Evolutionary conservation across 2,329 filamentous ascomycete species (phyloP).

Genomic region (Phyllosticta citriasiana): DNA sequence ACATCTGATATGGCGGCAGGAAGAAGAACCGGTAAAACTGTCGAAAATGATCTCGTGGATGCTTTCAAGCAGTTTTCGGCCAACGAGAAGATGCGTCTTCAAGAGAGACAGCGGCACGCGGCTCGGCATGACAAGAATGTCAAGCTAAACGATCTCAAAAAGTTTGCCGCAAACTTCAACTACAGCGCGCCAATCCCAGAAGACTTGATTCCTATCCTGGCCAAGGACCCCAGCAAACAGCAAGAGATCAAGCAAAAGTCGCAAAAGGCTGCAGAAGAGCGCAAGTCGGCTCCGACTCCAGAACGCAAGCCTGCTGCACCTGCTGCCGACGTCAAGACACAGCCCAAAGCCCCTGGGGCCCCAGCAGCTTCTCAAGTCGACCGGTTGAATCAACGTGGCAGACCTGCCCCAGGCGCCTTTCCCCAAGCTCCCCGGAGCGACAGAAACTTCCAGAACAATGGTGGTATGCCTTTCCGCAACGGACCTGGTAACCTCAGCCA

Average conservation of each 20-base stretch:
- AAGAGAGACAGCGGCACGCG: conserved; percentile 45
- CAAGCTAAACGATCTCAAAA: conserved; percentile 88
- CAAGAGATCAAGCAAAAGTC: conserved; percentile 86
- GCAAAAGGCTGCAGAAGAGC: conserved; percentile 58
- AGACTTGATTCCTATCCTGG: conserved; percentile 87
- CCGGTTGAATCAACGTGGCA: conserved; percentile 14
- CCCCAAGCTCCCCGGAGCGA: conserved; percentile 8
- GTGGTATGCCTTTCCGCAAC: conserved; percentile 26
- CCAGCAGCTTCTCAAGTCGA: conserved; percentile 37
- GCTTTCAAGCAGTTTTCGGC: conserved; percentile 57
- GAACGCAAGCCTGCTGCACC: conserved; percentile 24
- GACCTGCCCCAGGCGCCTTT: conserved; percentile 2
- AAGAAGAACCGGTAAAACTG: conserved; percentile 41
- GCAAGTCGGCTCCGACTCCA: conserved; percentile 25
- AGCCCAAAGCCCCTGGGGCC: conserved; percentile 20
- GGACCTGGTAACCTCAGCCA: conserved; percentile 39
- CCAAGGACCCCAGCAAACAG: conserved; percentile 93
- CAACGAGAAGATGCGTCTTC: conserved; percentile 49
- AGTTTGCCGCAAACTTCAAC: conserved; percentile 91
- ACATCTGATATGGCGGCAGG: conserved; percentile 11
- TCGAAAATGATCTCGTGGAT: conserved; percentile 51
- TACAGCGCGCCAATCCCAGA: conserved; percentile 83
- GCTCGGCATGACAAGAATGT: conserved; percentile 70
- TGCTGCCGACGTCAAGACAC: conserved; percentile 25
- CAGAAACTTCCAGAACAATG: conserved; percentile 26